Evolutionary conservation across 2,329 filamentous ascomycete species (phyloP), one percentile per base, ranked within the genome.

Genomic region (Grosmannia penicillata): DNA sequence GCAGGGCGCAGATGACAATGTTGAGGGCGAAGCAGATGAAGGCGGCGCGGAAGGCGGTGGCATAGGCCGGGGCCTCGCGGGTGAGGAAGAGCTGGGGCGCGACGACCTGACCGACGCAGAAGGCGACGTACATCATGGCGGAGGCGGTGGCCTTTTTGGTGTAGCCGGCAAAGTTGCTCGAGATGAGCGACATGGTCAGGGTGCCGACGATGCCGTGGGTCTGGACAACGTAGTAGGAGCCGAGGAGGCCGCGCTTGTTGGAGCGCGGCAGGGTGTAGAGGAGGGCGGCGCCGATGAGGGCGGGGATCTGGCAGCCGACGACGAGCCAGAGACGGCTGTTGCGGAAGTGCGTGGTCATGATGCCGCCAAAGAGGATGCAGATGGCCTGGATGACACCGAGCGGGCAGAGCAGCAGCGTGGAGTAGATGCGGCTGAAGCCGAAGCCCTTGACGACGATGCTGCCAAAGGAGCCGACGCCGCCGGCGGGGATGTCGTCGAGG

Each of bases 41-140:
- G 8, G 32, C 36, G 75, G 76, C 53, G 72, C 78, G 60, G 45
- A 78, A 76, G 0, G 72, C 75, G 27, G 70, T 73, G 31, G 68
- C 63, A 50, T 80, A 82, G 2, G 63, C 56, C 0, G 76, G 76
- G 0, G 63, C 61, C 49, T 81, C 71, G 31, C 53, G 55, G n/a
- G 60, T 56, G 14, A 70, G 56, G 56, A 77, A 78, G 3, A 75
- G 62, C 56, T 76, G 72, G 4, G 72, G 69, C 3, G 66, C 65
- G 21, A 50, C 47, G 28, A 71, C 69, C 44, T 75, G 75, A 21
- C 68, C 70, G 4, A 63, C 58, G 36, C 64, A 68, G 41, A 68
- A 70, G 5, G 57, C 58, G 33, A 70, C 62, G 10, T 68, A 52
- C 33, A 65, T 70, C 54, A 72, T 58, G 0, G 69, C 66, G 0